Conservation (phyloP, 2,329 filamentous ascomycete genomes). For the Trichoderma lentiforme region DNA sequence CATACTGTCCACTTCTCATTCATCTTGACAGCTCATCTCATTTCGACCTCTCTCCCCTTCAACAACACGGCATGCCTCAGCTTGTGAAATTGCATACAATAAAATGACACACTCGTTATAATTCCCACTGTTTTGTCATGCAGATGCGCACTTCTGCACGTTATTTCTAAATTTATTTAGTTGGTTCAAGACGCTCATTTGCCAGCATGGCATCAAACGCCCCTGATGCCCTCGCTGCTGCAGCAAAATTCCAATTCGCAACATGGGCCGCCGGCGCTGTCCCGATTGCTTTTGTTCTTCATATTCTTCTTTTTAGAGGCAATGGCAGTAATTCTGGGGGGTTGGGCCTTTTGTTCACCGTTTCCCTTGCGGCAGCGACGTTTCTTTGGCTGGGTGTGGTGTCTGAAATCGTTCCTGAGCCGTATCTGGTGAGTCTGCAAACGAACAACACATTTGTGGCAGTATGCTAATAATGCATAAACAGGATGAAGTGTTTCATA, state of each 20-base stretch:
- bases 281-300: conserved; percentile 11
- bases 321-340: background rate
- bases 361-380: conserved; percentile 21
- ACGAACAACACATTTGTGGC: background rate
- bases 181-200: background rate
- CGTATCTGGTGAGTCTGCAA: conserved; percentile 48
- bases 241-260: background rate
- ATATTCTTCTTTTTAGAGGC: background rate
- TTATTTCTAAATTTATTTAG: background rate
- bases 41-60: conserved; percentile 1
- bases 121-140: background rate
- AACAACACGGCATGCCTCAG: background rate
- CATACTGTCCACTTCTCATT: background rate
- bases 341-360: conserved; percentile 17
- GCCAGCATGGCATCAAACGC: conserved; percentile 14
- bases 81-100: background rate
- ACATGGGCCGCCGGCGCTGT: conserved; percentile 13
- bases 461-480: conserved; percentile 16
- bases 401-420: conserved; percentile 43
- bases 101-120: background rate
- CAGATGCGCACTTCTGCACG: no score
- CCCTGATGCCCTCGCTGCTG: background rate
- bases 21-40: conserved; percentile 17
- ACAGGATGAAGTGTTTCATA: conserved; percentile 83
- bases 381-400: conserved; percentile 26